These are phyloP conservation scores for Globisporangium nodosum DNA, from an alignment of 352 stramenopile species.

Conservation along the genomic window DNA sequence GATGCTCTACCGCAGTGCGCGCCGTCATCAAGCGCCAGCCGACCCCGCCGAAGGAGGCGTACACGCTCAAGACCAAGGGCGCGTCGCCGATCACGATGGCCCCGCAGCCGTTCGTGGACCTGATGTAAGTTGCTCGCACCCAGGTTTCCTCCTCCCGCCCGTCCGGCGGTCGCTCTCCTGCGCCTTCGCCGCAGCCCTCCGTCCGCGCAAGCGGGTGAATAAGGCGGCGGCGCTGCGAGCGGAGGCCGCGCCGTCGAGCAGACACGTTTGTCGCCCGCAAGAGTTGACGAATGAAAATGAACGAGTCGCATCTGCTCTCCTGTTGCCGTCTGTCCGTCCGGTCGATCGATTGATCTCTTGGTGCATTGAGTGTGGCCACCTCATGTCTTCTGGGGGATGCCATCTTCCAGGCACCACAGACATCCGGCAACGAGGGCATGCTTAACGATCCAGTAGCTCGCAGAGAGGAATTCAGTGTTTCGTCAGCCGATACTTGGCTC, in stretches of 20 bases:
- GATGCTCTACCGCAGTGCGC: slow-evolving; percentile 32
- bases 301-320: slow-evolving; percentile 27
- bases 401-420: too few relatives aligned
- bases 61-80: slow-evolving; percentile 92
- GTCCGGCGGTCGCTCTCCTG: background rate
- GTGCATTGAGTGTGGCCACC: too few relatives aligned
- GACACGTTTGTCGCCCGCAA: slow-evolving; percentile 22
- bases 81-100: slow-evolving; percentile 94
- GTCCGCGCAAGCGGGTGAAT: background rate
- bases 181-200: background rate
- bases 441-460: too few relatives aligned
- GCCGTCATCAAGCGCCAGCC: slow-evolving; percentile 95
- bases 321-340: slow-evolving; percentile 6
- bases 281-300: slow-evolving; percentile 47
- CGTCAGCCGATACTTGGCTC: too few relatives aligned
- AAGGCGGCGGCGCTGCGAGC: background rate
- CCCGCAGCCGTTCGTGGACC: slow-evolving; percentile 97
- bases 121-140: slow-evolving; percentile 88
- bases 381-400: too few relatives aligned
- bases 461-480: too few relatives aligned
- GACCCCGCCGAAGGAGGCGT: slow-evolving; percentile 92
- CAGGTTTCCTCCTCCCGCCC: slow-evolving; percentile 12
- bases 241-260: slow-evolving; percentile 1
- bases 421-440: too few relatives aligned
- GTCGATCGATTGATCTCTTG: background rate